phyloP scores from a whole-genome alignment of 1,139 yeast species.

The Arxiozyma telluris region DNA sequence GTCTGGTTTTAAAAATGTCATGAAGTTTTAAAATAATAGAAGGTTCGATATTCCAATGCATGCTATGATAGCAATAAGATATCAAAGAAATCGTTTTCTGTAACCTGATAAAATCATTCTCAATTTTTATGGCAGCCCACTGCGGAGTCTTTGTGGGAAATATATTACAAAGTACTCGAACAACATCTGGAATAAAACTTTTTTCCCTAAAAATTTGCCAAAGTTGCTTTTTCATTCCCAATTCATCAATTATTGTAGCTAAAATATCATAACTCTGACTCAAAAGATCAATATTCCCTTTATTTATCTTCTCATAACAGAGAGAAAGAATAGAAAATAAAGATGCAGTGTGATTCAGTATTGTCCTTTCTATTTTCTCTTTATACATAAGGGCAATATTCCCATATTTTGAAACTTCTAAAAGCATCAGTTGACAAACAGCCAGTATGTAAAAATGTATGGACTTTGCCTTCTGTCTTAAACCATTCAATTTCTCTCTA shows the following conservation, averaged over 20 bases:
- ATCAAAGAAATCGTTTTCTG: conserved; percentile 15
- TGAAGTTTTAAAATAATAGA: conserved; percentile 18
- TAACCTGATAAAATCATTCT: conserved; percentile 9
- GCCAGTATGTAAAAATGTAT: conserved; percentile 28
- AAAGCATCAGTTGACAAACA: conserved; percentile 23
- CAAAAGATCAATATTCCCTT: conserved; percentile 9
- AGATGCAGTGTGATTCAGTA: conserved; percentile 21
- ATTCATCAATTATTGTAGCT: conserved; percentile 12
- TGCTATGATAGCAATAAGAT: conserved; percentile 10
- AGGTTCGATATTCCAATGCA: conserved; percentile 18
- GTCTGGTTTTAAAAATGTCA: conserved; percentile 20
- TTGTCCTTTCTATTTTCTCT: conserved; percentile 13
- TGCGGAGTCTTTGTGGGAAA: conserved; percentile 17
- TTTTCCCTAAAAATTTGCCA: conserved; percentile 13
- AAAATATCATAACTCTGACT: conserved; percentile 17
- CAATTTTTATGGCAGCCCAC: conserved; percentile 20
- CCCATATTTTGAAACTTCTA: conserved; percentile 21
- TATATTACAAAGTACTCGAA: conserved; percentile 11
- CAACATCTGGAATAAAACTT: conserved; percentile 12
- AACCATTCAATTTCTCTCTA: conserved; percentile 19
- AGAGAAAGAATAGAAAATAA: conserved; percentile 22
- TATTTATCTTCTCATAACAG: conserved; percentile 10
- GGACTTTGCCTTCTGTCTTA: conserved; percentile 23
- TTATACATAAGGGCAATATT: conserved; percentile 11
- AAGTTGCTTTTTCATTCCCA: conserved; percentile 9